Conservation (phyloP, 2,329 filamentous ascomycete species). For the Fusarium sp. region DNA sequence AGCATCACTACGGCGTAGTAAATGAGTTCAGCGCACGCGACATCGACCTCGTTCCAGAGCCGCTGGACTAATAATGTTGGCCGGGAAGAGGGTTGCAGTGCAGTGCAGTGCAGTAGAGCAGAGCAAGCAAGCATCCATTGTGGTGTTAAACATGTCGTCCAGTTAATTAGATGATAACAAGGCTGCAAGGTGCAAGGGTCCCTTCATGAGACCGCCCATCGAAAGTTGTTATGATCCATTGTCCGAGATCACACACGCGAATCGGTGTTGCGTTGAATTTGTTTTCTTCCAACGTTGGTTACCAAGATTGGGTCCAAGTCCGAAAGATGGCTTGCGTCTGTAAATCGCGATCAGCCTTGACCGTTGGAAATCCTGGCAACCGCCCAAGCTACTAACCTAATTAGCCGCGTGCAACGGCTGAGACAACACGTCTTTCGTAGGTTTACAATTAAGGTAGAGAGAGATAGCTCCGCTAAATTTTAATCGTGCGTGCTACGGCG, state of each 20-base stretch:
- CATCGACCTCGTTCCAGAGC: background rate
- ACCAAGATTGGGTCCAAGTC: constrained; percentile 15
- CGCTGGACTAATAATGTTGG: background rate
- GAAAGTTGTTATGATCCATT: constrained; percentile 27
- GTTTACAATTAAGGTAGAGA: background rate
- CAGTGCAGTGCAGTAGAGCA: background rate
- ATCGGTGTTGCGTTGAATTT: constrained; percentile 37
- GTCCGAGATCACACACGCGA: constrained; percentile 40
- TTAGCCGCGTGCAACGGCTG: constrained; percentile 21
- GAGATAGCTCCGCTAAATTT: background rate
- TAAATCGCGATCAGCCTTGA: constrained; percentile 24
- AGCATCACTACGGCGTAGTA: constrained; percentile 16
- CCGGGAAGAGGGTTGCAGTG: constrained; percentile 1
- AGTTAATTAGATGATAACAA: constrained; percentile 11
- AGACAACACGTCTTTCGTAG: constrained; percentile 15
- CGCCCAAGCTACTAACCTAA: background rate
- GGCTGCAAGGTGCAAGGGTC: background rate
- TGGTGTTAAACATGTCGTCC: constrained; percentile 6
- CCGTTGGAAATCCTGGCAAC: constrained; percentile 20
- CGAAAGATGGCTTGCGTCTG: constrained; percentile 6
- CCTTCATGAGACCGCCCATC: background rate
- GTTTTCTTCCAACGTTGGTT: background rate
- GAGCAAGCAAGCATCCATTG: background rate
- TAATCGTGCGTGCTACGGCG: constrained; percentile 1
- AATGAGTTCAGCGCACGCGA: constrained; percentile 16